Conservation (phyloP, 75 land plant genomes). For the Chamaecyparis obtusa region DNA sequence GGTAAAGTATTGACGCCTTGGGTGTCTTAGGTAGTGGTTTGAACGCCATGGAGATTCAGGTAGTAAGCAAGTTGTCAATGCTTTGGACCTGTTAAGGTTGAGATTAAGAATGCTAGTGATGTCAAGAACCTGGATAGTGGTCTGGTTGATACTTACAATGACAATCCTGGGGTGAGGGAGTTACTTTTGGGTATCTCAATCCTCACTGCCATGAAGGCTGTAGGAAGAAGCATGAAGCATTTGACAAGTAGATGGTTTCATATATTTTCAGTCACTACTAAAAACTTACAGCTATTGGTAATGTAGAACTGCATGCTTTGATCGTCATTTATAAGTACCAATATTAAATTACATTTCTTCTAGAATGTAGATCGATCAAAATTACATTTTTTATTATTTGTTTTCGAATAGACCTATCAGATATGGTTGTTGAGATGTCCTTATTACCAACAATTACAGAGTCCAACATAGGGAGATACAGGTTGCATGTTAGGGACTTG, state of each 20-base stretch:
- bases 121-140: not conserved
- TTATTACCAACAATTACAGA: not conserved
- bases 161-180: not conserved
- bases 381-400: not conserved
- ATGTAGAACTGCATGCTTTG: not conserved
- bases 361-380: not conserved
- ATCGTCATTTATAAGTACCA: not conserved
- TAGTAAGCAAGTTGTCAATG: not conserved
- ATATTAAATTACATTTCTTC: not conserved
- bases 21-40: not conserved
- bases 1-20: not conserved
- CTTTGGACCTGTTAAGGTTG: not conserved
- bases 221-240: not conserved
- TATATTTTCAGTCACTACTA: not conserved
- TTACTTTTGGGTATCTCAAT: not conserved
- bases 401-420: not conserved
- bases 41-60: not conserved
- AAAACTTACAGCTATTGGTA: not conserved
- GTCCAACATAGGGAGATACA: not conserved
- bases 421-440: not conserved
- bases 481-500: not conserved
- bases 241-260: not conserved
- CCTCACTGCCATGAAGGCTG: not conserved
- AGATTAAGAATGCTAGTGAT: not conserved
- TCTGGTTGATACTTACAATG: not conserved